These are phyloP conservation scores for Suillus subaureus DNA, from an alignment of 768 basidiomycete species.

Conservation along the genomic window DNA sequence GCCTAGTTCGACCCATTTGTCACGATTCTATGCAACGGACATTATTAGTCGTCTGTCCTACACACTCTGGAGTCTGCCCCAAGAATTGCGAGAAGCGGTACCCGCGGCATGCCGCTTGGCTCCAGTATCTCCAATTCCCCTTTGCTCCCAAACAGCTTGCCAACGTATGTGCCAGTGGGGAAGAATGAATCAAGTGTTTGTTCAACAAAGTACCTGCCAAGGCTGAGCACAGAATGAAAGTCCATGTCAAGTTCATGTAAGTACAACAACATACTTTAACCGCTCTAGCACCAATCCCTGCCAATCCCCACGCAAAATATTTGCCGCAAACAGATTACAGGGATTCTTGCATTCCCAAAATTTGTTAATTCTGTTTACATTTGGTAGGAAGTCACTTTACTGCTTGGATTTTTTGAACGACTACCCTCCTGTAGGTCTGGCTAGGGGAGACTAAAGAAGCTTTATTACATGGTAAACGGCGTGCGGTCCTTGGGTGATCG, in stretches of 20 bases:
- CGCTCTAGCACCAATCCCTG: background rate
- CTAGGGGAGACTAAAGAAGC: too few species aligned
- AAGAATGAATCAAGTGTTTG: background rate
- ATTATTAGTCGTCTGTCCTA: background rate
- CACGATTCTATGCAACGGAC: background rate
- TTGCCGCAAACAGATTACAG: too few species aligned
- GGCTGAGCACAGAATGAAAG: background rate
- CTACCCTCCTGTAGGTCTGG: too few species aligned
- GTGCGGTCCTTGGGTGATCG: too few species aligned
- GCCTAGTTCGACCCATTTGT: background rate
- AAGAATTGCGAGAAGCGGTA: background rate
- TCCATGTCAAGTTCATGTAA: background rate
- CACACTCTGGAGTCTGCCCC: too few species aligned
- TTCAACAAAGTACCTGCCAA: background rate
- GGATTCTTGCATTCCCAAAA: background rate
- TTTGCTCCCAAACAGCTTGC: background rate
- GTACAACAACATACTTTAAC: background rate
- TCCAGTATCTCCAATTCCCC: background rate
- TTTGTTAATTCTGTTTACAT: too few species aligned
- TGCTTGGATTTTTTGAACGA: too few species aligned
- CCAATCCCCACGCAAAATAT: too few species aligned
- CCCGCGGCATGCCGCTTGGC: background rate
- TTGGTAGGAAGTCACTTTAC: too few species aligned
- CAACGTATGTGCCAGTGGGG: background rate
- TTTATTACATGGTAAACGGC: too few species aligned